These are phyloP conservation scores for Rhytidhysteron rufulum DNA, from an alignment of 2,329 filamentous ascomycete species.

Conservation along the genomic window DNA sequence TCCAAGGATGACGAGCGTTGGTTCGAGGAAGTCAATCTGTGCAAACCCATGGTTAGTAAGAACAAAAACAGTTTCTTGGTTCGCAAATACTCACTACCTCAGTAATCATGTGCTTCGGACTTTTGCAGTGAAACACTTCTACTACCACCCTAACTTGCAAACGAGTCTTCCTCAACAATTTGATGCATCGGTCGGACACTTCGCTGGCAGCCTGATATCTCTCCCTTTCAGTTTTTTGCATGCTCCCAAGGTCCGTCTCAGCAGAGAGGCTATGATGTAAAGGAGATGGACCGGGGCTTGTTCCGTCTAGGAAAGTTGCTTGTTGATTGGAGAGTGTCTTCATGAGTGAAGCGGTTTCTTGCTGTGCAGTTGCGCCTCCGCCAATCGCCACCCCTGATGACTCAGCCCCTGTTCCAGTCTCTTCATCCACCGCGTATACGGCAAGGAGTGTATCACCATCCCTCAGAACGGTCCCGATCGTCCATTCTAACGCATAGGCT, in stretches of 20 bases:
- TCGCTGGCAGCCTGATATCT: slow-evolving; percentile 75
- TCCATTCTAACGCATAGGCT: slow-evolving; percentile 94
- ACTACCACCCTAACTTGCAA: slow-evolving; percentile 91
- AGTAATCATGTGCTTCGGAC: slow-evolving; percentile 89
- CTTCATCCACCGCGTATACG: slow-evolving; percentile 91
- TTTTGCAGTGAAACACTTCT: slow-evolving; percentile 98
- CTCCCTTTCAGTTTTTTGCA: slow-evolving; percentile 65
- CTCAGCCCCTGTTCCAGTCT: slow-evolving; percentile 49
- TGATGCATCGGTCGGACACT: slow-evolving; percentile 81
- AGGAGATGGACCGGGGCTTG: slow-evolving; percentile 28
- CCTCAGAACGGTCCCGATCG: slow-evolving; percentile 87
- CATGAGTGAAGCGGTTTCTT: slow-evolving; percentile 70
- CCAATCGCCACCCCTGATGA: slow-evolving; percentile 52
- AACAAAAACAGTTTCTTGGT: too few species aligned
- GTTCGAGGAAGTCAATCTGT: slow-evolving; percentile 84
- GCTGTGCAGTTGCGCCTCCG: slow-evolving; percentile 71
- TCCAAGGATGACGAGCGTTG: slow-evolving; percentile 88
- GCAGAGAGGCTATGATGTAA: slow-evolving; percentile 30
- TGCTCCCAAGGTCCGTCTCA: slow-evolving; percentile 36
- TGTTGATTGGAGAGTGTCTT: slow-evolving; percentile 54
- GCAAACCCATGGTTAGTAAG: slow-evolving; percentile 21
- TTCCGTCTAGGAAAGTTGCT: slow-evolving; percentile 29
- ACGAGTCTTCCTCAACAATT: slow-evolving; percentile 81
- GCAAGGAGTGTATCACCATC: slow-evolving; percentile 93
- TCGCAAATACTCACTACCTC: slow-evolving; percentile 78